Evolutionary conservation across 202 grass and related monocot genomes (phyloP), one percentile per base, ranked within the genome.

Genomic region (Musa balbisiana): DNA sequence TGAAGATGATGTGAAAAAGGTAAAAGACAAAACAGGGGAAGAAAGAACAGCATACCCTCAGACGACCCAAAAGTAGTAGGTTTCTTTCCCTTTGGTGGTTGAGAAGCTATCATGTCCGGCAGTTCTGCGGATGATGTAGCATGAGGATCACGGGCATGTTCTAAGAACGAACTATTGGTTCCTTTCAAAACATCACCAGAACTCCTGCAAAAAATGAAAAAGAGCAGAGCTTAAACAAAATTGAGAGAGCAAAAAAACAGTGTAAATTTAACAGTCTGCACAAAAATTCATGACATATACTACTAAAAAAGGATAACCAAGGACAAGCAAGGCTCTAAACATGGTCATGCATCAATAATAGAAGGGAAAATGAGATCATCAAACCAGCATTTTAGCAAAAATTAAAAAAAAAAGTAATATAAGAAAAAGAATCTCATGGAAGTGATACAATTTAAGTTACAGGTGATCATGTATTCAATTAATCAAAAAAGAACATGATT

Each of bases 81-180:
- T 54, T 87, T 87, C 80, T 90, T 89, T 67, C 86, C 77, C 70
- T 84, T 84, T 56, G 82, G 55, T 43, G 82, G 64, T 76, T 82
- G 75, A 55, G 59, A 21, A 73, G 83, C 71, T 22, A 16, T 22
- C 27, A 83, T 1, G 76, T 87, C 87, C 2, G 73, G 51, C 10
- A 81, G 25, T 55, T 67, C 49, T 53, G 76, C 58, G 59, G 85
- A 68, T 64, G 85, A 27, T 68, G 72, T 50, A 23, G 23, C 23
- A 65, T 85, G 80, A 62, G 76, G 75, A 50, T 80, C 85, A 33
- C 78, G 1, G 22, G 84, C 9, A 54, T 72, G 82, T 76, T 87
- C 85, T 51, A 87, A 53, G 51, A 85, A 62, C 13, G 80, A 80
- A 81, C 82, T 79, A 74, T 83, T 72, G 60, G 20, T 75, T 51